Conservation (phyloP, 768 basidiomycete genomes). For the Peribolospora kevripleyi region DNA sequence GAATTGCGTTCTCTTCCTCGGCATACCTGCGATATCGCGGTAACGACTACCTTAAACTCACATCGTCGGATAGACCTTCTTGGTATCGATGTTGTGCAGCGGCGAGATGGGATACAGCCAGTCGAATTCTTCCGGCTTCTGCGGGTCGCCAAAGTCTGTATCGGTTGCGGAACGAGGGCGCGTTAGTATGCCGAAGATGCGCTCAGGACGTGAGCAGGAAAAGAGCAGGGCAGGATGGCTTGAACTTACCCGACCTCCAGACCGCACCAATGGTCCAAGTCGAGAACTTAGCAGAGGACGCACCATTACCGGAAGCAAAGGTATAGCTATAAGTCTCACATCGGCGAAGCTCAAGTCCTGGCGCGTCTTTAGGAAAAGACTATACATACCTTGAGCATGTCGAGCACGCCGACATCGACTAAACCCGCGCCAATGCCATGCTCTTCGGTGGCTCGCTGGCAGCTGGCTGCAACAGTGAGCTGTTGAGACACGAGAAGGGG, state of each 20-base stretch:
- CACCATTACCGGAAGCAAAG: slow-evolving; percentile 12
- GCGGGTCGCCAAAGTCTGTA: slow-evolving; percentile 47
- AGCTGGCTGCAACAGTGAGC: too few species aligned
- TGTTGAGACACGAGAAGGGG: neutral
- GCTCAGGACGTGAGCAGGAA: too few species aligned
- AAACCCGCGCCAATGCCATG: neutral
- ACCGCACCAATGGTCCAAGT: slow-evolving; percentile 56
- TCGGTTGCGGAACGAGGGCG: too few species aligned
- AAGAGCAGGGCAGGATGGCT: too few species aligned
- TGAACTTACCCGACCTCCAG: slow-evolving; percentile 30
- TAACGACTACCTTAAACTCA: too few species aligned
- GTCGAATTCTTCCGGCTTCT: slow-evolving; percentile 54
- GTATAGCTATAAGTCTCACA: neutral
- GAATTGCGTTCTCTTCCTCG: too few species aligned
- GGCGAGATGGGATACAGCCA: slow-evolving; percentile 53
- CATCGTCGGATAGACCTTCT: slow-evolving; percentile 32
- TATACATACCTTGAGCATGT: slow-evolving; percentile 40
- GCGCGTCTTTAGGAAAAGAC: neutral
- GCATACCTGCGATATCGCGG: too few species aligned
- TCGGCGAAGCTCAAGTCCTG: neutral
- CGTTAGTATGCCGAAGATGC: too few species aligned
- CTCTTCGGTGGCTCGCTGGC: too few species aligned
- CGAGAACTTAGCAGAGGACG: slow-evolving; percentile 25
- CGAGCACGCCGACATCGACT: slow-evolving; percentile 41
- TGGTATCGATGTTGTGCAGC: slow-evolving; percentile 45